Evolutionary conservation across 495 filamentous ascomycete species (phyloP), one percentile per base, ranked within the genome.

Genomic region (Aspergillus funiculosus): DNA sequence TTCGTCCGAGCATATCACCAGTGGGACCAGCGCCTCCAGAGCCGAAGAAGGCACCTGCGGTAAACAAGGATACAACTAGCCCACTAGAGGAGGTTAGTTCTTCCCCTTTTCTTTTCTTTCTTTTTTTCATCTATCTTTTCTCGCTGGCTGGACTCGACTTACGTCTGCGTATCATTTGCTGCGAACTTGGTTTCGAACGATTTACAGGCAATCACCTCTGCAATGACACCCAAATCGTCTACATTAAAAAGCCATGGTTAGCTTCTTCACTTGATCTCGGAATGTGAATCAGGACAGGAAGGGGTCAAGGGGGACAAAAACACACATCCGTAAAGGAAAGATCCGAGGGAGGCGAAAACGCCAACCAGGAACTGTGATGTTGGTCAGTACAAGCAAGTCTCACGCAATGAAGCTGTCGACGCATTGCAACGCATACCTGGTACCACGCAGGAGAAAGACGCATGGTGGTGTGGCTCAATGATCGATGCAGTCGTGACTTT

Each of bases 11-110:
- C 19, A 49, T 52, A 41, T 74, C 71, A 47, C 65, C 68, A 46
- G 39, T 53, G 11, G 62, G 59, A 37, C 71, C 68, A 17, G 60
- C 68, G 15, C 66, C 50, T 10, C 56, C 60, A 22, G 68, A 56
- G 29, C 70, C 69, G 39, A 63, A 56, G 54, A 72, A 73, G 24
- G 69, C 69, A 29, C 69, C 68, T 13, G 54, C 53, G 0, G 81
- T 86, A 62, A 86, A 86, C 34, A 86, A 63, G 0, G 81, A 81
- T 11, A 86, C 81, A 0, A 86, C 81, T 25, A 81, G 67, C 39
- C 82, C 81, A 35, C 78, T 82, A 44, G 1, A 7, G 6, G 20
- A 17, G 9, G 13, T 19, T 13, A 37, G 38, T 36, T 10, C 38
- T 24, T 18, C 5, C 17, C n/a, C n/a, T 31, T 6, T 6, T 17